Percentiles rank a stretch among this genome's conserved stretches.
Conservation (phyloP, 2,329 filamentous ascomycete genomes). For the Monosporascus ibericus region DNA sequence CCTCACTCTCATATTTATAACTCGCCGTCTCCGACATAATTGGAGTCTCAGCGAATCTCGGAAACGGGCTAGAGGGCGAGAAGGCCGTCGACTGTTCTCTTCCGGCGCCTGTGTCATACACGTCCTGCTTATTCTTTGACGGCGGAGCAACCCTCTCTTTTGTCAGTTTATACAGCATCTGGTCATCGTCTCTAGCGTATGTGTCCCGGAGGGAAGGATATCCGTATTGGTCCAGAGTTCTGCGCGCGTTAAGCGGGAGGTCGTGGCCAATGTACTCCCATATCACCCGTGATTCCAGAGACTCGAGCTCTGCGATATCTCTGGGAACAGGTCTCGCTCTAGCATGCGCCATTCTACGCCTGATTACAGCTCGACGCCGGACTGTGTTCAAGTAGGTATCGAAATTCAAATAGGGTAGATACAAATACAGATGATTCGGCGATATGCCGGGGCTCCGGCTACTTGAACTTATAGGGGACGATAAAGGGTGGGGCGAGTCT, state of each 20-base stretch:
- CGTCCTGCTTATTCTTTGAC: conserved; percentile 18
- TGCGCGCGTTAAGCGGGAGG: conserved; percentile 53
- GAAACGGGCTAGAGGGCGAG: conserved; percentile 16
- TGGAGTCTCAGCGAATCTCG: conserved; percentile 11
- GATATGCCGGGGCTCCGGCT: conserved; percentile 16
- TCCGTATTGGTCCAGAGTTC: conserved; percentile 58
- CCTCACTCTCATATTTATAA: conserved; percentile 25
- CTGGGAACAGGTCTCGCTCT: conserved; percentile 50
- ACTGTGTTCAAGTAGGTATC: conserved; percentile 56
- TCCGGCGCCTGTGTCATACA: conserved; percentile 12
- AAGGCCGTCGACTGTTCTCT: conserved; percentile 5
- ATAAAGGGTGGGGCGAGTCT: conserved; percentile 33
- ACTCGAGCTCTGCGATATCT: conserved; percentile 46
- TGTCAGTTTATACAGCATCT: conserved; percentile 62
- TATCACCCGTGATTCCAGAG: conserved; percentile 52
- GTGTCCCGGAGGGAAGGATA: conserved; percentile 58
- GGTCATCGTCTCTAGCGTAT: conserved; percentile 55
- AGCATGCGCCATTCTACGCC: conserved; percentile 45
- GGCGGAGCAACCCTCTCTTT: conserved; percentile 34
- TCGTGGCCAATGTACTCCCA: conserved; percentile 59
- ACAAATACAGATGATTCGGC: conserved; percentile 40
- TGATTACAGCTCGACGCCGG: conserved; percentile 48
- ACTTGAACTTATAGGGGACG: conserved; percentile 18
- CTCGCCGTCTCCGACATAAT: conserved; percentile 9
- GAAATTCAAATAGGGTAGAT: conserved; percentile 57